Conservation (phyloP, 1,139 yeast species). For the Meyerozyma carpophila region DNA sequence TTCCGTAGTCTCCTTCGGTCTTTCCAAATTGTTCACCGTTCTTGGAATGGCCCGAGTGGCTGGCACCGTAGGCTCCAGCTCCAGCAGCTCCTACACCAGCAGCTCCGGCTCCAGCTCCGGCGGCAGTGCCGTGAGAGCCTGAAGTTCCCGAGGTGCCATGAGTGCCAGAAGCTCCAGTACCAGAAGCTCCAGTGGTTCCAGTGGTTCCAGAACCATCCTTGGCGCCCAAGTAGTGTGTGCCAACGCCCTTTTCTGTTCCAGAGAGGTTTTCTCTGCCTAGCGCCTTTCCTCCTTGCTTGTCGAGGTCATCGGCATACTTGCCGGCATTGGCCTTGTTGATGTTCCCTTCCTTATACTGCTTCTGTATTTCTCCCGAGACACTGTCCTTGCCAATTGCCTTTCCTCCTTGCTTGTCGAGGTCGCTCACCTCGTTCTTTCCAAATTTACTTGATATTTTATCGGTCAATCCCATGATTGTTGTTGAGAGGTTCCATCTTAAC, state of each 20-base stretch:
- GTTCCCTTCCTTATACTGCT: too few species aligned
- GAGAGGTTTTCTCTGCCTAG: constrained; percentile 25
- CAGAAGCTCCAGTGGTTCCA: constrained; percentile 4
- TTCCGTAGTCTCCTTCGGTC: constrained; percentile 1
- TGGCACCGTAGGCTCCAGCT: constrained; percentile 2
- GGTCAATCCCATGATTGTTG: constrained; percentile 27
- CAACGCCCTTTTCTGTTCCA: constrained; percentile 27
- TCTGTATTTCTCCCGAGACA: constrained; percentile 15
- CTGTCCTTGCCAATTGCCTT: constrained; percentile 22
- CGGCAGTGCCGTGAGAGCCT: constrained; percentile 1
- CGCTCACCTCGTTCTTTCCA: constrained; percentile 15
- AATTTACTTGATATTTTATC: constrained; percentile 30
- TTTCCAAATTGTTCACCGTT: not conserved
- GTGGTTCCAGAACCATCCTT: constrained; percentile 6
- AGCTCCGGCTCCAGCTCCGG: constrained; percentile 8
- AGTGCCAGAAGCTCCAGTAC: constrained; percentile 6
- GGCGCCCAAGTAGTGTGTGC: constrained; percentile 17
- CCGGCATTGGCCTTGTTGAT: too few species aligned
- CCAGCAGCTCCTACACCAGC: constrained; percentile 5
- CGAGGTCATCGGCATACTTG: constrained; percentile 9
- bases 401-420: constrained; percentile 25
- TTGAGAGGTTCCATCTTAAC: not conserved
- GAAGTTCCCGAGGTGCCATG: constrained; percentile 8
- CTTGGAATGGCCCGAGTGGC: not conserved
- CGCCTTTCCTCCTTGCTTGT: constrained; percentile 23